These are phyloP conservation scores for Medicago ruthenica DNA, from an alignment of 306 rosid species.

Conservation along the genomic window DNA sequence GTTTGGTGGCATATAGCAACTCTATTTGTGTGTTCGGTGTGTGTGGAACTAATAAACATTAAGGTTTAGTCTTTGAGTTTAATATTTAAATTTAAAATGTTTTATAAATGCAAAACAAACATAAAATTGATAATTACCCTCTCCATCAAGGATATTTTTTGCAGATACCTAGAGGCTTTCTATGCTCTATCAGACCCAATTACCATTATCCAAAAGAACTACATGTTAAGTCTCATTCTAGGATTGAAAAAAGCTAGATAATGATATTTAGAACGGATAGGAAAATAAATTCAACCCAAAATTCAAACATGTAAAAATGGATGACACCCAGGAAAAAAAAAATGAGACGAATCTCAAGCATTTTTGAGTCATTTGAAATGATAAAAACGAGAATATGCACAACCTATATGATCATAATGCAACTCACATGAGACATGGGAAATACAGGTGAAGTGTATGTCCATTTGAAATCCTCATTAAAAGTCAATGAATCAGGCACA, in stretches of 20 bases:
- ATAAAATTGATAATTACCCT: not conserved
- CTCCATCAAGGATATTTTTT: not conserved
- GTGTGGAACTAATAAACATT: not conserved
- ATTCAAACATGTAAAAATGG: not conserved
- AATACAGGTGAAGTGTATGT: constrained; percentile 71
- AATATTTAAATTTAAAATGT: no score
- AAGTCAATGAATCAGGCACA: not conserved
- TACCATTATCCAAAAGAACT: constrained; percentile 12
- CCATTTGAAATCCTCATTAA: constrained; percentile 48
- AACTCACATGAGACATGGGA: constrained; percentile 69
- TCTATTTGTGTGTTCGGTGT: not conserved
- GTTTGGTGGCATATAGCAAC: not conserved
- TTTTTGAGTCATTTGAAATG: constrained; percentile 1
- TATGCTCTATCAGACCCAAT: constrained; percentile 2
- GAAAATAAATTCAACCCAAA: constrained; percentile 11
- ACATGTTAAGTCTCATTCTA: not conserved
- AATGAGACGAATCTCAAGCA: constrained; percentile 4
- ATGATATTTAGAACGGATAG: not conserved
- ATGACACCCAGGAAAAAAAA: constrained; percentile 1
- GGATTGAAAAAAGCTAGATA: constrained; percentile 12
- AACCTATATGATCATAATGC: not conserved
- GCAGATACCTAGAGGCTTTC: not conserved
- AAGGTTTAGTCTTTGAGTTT: not conserved
- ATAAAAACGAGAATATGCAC: constrained; percentile 25
- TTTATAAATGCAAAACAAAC: not conserved